Percentiles rank a stretch among this genome's conserved stretches.
Evolutionary conservation across 441 rosid species (phyloP).

Genomic region (Aleurites moluccanus): DNA sequence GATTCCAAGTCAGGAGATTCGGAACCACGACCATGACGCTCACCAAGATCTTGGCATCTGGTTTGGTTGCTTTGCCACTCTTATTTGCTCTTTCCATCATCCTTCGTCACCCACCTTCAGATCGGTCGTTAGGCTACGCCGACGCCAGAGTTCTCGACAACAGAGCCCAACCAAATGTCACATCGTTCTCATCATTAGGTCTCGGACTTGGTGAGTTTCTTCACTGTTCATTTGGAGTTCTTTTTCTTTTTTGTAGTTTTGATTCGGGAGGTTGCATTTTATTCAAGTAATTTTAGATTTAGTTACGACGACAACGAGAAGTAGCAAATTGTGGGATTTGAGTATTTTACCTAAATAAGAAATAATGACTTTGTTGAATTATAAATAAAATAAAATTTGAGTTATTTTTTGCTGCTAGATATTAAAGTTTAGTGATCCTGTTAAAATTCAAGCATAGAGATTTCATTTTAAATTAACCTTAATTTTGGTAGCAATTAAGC

Average conservation of each 20-base stretch:
- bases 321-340: no score
- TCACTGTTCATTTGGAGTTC: not conserved
- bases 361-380: no score
- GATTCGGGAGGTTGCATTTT: not conserved
- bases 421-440: no score
- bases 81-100: conserved; percentile 45
- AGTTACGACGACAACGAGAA: no score
- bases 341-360: no score
- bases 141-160: conserved; percentile 54
- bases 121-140: conserved; percentile 52
- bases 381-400: no score
- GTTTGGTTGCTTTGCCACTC: conserved; percentile 42
- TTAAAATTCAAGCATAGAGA: no score
- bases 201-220: conserved; percentile 18
- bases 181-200: conserved; percentile 2
- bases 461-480: no score
- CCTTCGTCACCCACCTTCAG: conserved; percentile 42
- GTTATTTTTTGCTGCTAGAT: no score
- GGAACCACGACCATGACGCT: conserved; percentile 37
- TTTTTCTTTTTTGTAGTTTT: not conserved
- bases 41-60: conserved; percentile 39
- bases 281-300: not conserved
- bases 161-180: conserved; percentile 26
- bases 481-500: no score
- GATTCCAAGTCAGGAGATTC: conserved; percentile 33